phyloP scores from a whole-genome alignment of 1,284 basidiomycete genomes.

The Malassezia caprae region DNA sequence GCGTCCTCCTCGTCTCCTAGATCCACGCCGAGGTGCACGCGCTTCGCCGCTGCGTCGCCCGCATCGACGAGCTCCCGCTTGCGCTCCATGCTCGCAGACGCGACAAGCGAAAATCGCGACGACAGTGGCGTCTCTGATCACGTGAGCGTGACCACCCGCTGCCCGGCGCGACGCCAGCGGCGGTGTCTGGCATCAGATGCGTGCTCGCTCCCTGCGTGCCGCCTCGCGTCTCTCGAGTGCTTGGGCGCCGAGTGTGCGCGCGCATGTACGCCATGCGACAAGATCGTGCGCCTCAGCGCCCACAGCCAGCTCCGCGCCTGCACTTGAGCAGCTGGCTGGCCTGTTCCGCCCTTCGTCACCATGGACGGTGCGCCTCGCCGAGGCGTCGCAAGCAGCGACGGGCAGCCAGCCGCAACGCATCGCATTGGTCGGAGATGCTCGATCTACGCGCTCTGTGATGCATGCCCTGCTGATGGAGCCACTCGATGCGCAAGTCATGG shows the following conservation, averaged over 20 bases:
- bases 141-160: not conserved
- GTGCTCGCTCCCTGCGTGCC: not conserved
- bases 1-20: slow-evolving; percentile 21
- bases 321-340: not conserved
- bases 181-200: not conserved
- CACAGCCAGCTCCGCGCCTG: not conserved
- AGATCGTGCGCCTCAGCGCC: not conserved
- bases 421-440: slow-evolving; percentile 3
- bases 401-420: not conserved
- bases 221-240: not conserved
- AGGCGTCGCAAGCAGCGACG: not conserved
- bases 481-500: slow-evolving; percentile 16
- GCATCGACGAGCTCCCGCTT: slow-evolving; percentile 25
- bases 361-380: not conserved
- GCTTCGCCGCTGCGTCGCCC: slow-evolving; percentile 4
- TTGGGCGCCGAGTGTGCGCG: not conserved
- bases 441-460: not conserved
- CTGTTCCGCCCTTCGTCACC: slow-evolving; percentile 1
- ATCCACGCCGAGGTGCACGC: slow-evolving; percentile 18
- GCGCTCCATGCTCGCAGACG: slow-evolving; percentile 21
- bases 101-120: slow-evolving; percentile 1
- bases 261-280: not conserved
- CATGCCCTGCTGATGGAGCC: slow-evolving; percentile 25
- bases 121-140: not conserved
- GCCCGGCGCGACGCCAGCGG: not conserved